Conservation (phyloP, 257 asterid species). For the Nicotiana paniculata region DNA sequence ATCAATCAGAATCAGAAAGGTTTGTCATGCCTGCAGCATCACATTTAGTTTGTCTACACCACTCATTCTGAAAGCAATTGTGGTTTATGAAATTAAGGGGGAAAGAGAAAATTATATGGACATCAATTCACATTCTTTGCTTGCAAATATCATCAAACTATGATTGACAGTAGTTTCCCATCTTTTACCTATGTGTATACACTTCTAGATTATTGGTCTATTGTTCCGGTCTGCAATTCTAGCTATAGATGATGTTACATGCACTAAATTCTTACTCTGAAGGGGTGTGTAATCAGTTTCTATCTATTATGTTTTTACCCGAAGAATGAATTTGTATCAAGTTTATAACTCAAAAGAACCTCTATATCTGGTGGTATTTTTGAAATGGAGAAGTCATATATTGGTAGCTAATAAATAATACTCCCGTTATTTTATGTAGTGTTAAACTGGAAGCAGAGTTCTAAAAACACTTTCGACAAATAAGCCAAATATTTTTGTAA, state of each 20-base stretch:
- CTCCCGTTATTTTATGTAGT: neutral
- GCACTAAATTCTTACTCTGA: neutral
- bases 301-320: neutral
- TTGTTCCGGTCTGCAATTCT: neutral
- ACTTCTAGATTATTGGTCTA: neutral
- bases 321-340: neutral
- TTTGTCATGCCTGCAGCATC: neutral
- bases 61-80: neutral
- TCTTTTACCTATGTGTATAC: too few relatives aligned
- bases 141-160: neutral
- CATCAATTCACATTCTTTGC: neutral
- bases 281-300: neutral
- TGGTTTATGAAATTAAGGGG: neutral
- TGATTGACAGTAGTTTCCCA: neutral
- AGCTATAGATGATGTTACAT: neutral
- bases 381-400: neutral
- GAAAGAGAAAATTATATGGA: too few relatives aligned
- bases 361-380: neutral
- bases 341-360: neutral
- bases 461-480: neutral
- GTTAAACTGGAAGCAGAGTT: neutral
- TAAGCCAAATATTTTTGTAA: neutral
- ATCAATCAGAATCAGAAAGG: constrained; percentile 2
- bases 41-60: neutral
- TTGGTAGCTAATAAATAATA: neutral